Percentiles rank a stretch among this genome's conserved stretches.
phyloP scores from a whole-genome alignment of 805 yeast genomes.

The Lipomyces spencermartinsiae region DNA sequence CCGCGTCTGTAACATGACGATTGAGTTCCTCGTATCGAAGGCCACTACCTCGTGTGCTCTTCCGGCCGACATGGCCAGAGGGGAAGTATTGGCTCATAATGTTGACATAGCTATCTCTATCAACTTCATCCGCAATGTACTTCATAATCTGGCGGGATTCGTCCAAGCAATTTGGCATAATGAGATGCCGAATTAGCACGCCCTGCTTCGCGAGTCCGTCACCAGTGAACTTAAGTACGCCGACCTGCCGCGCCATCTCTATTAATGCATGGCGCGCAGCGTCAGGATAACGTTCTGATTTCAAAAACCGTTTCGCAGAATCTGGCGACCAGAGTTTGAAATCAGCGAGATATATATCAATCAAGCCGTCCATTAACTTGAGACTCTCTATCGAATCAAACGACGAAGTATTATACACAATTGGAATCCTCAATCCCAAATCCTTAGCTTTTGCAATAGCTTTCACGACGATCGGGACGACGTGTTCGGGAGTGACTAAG shows the following conservation, averaged over 20 bases:
- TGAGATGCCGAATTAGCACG: conserved; percentile 35
- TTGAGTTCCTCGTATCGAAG: conserved; percentile 34
- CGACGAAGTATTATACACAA: conserved; percentile 39
- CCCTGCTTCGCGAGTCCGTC: conserved; percentile 39
- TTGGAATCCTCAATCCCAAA: conserved; percentile 35
- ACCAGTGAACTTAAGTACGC: conserved; percentile 36
- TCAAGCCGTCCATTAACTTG: conserved; percentile 35
- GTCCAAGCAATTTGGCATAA: conserved; percentile 36
- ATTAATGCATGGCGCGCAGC: conserved; percentile 33
- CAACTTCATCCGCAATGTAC: conserved; percentile 37
- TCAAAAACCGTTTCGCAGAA: conserved; percentile 29
- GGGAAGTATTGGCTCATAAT: conserved; percentile 39
- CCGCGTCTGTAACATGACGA: conserved; percentile 32
- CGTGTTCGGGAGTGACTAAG: conserved; percentile 40
- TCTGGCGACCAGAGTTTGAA: conserved; percentile 37
- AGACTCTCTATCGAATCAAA: conserved; percentile 36
- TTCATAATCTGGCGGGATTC: conserved; percentile 31
- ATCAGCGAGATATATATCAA: conserved; percentile 39
- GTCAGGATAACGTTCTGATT: conserved; percentile 32
- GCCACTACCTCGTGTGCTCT: conserved; percentile 32
- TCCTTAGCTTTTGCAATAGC: conserved; percentile 36
- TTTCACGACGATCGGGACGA: conserved; percentile 37
- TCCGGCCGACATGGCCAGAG: conserved; percentile 37
- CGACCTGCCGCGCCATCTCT: conserved; percentile 39
- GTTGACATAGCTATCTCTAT: conserved; percentile 35